Evolutionary conservation across 2,329 filamentous ascomycete genomes (phyloP).

Genomic region (Chaetomium sp.): DNA sequence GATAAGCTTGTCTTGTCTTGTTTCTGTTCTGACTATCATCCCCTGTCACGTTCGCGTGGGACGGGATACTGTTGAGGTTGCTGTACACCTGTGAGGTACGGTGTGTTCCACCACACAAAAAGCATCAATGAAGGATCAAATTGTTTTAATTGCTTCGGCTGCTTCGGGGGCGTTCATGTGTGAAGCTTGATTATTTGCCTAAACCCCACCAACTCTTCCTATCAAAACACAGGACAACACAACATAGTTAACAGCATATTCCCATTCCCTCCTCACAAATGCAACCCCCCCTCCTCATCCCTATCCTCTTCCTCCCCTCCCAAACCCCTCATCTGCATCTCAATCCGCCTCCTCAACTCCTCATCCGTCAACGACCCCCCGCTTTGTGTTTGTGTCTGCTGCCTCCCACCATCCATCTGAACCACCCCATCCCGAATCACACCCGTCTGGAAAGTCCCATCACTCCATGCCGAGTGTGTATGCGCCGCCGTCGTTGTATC

Average conservation of each 20-base stretch:
- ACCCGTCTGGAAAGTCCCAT: conserved; percentile 59
- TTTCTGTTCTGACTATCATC: too few relatives aligned
- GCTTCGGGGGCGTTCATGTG: not conserved
- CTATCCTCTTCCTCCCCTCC: conserved; percentile 35
- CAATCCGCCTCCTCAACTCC: conserved; percentile 49
- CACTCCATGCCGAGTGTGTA: conserved; percentile 45
- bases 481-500: too few relatives aligned
- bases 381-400: not conserved
- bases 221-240: too few relatives aligned
- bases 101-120: not conserved
- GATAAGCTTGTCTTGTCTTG: too few relatives aligned
- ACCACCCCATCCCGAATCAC: conserved; percentile 47
- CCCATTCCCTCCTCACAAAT: conserved; percentile 39
- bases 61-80: not conserved
- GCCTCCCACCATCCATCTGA: conserved; percentile 33
- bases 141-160: not conserved
- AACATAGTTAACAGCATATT: not conserved
- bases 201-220: too few relatives aligned
- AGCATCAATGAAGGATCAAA: conserved; percentile 1
- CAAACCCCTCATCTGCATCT: conserved; percentile 46
- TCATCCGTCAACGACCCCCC: conserved; percentile 52
- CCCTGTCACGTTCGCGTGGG: too few relatives aligned
- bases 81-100: not conserved
- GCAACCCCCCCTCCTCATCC: conserved; percentile 54
- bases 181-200: not conserved